Conservation (phyloP, 768 basidiomycete genomes). For the Naematelia aurantialba region DNA sequence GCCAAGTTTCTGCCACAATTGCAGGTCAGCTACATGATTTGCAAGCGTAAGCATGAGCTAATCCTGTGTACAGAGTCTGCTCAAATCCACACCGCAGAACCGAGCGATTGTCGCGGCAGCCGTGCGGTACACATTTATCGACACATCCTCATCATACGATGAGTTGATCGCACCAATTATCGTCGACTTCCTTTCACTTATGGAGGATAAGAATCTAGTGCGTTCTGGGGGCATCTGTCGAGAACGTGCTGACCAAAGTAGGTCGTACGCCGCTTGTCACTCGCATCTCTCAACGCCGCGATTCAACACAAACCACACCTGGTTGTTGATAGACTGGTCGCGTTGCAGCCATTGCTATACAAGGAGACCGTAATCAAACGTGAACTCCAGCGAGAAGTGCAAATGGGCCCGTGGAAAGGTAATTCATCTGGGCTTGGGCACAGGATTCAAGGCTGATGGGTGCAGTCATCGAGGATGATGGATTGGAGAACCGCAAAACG, state of each 20-base stretch:
- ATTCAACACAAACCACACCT: conserved; percentile 92
- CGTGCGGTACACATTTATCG: conserved; percentile 84
- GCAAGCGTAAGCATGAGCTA: conserved; percentile 67
- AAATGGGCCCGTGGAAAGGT: conserved; percentile 49
- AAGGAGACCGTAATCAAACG: conserved; percentile 75
- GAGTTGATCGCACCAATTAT: conserved; percentile 82
- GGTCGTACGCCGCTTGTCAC: conserved; percentile 83
- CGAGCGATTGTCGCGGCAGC: conserved; percentile 88
- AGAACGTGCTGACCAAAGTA: conserved; percentile 44
- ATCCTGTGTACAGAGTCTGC: conserved; percentile 51
- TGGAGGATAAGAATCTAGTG: conserved; percentile 84
- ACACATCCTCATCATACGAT: conserved; percentile 78
- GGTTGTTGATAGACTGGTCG: conserved; percentile 73
- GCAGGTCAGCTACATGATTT: conserved; percentile 58
- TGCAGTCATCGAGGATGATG: conserved; percentile 79
- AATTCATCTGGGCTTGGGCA: conserved; percentile 6
- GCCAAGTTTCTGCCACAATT: conserved; percentile 86
- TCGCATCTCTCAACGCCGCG: conserved; percentile 89
- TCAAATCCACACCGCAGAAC: conserved; percentile 51
- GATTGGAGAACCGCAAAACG: conserved; percentile 90
- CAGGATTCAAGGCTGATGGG: conserved; percentile 3
- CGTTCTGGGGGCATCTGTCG: conserved; percentile 31
- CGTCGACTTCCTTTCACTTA: conserved; percentile 80
- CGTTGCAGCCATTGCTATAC: conserved; percentile 77
- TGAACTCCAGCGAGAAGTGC: conserved; percentile 44